Conservation (phyloP, 768 basidiomycete genomes). For the Tricholoma sp. region DNA sequence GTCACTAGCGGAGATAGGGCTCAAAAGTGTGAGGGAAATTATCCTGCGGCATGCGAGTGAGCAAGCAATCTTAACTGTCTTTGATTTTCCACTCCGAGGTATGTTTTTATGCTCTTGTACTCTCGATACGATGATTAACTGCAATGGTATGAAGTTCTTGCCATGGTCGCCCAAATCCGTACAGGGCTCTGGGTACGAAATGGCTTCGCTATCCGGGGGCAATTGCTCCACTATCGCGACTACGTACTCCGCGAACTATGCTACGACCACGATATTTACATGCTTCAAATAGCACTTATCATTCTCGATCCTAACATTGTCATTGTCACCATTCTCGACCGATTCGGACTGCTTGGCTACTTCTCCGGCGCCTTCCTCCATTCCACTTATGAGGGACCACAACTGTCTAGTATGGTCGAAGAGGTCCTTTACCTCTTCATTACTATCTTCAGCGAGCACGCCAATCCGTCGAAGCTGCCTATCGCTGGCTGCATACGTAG, state of each 20-base stretch:
- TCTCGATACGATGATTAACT: neutral
- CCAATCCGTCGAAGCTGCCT: constrained; percentile 64
- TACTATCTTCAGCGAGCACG: constrained; percentile 78
- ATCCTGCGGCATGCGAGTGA: constrained; percentile 60
- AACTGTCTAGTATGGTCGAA: constrained; percentile 83
- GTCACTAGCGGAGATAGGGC: constrained; percentile 44
- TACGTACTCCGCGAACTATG: constrained; percentile 94
- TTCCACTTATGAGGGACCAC: constrained; percentile 59
- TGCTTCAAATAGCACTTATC: constrained; percentile 75
- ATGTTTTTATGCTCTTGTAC: constrained; percentile 18
- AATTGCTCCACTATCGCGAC: constrained; percentile 93
- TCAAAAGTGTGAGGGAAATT: constrained; percentile 53
- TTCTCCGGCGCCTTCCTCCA: constrained; percentile 68
- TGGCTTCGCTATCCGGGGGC: constrained; percentile 91
- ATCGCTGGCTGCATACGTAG: constrained; percentile 62
- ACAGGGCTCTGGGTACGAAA: constrained; percentile 98
- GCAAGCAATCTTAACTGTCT: constrained; percentile 62
- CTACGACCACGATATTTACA: constrained; percentile 89
- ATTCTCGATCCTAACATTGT: constrained; percentile 74
- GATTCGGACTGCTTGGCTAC: constrained; percentile 77
- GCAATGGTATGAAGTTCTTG: constrained; percentile 49
- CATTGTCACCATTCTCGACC: constrained; percentile 82
- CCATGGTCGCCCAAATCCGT: constrained; percentile 92
- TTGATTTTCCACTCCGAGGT: constrained; percentile 92
- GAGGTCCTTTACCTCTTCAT: constrained; percentile 87